Evolutionary conservation across 1,139 yeast species (phyloP).

Genomic region (Lodderomyces jiufengensis): DNA sequence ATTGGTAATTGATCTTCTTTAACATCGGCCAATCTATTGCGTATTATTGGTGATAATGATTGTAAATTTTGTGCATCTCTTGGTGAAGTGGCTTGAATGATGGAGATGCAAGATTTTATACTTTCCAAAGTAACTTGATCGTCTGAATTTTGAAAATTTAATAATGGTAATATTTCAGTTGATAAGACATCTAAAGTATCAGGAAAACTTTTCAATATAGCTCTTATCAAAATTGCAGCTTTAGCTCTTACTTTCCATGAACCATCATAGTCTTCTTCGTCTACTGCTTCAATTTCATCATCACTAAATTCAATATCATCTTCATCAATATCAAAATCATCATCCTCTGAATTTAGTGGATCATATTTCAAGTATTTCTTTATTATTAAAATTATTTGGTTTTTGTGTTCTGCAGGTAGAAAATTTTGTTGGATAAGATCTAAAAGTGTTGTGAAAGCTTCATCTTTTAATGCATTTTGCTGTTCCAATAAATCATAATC

Average conservation of each 20-base stretch:
- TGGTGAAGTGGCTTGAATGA: constrained; percentile 23
- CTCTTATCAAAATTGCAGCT: constrained; percentile 44
- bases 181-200: constrained; percentile 9
- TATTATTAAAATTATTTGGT: constrained; percentile 16
- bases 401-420: constrained; percentile 13
- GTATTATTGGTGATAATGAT: constrained; percentile 15
- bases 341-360: constrained; percentile 46
- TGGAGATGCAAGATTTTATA: constrained; percentile 27
- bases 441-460: constrained; percentile 42
- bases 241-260: constrained; percentile 69
- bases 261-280: constrained; percentile 45
- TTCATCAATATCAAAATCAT: constrained; percentile 39
- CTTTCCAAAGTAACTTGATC: constrained; percentile 39
- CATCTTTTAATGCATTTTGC: constrained; percentile 41
- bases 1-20: constrained; percentile 23
- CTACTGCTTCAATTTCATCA: constrained; percentile 14
- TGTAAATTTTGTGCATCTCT: constrained; percentile 11
- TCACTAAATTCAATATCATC: constrained; percentile 41
- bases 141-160: constrained; percentile 35
- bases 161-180: constrained; percentile 7
- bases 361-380: constrained; percentile 49
- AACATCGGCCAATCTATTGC: constrained; percentile 10
- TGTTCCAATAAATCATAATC: constrained; percentile 38
- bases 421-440: constrained; percentile 17
- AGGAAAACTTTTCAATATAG: constrained; percentile 37